A percentile compares a stretch with the other conserved stretches of the same genome.
phyloP scores from a whole-genome alignment of 2,329 filamentous ascomycete genomes.

The Tolypocladium nubicola region DNA sequence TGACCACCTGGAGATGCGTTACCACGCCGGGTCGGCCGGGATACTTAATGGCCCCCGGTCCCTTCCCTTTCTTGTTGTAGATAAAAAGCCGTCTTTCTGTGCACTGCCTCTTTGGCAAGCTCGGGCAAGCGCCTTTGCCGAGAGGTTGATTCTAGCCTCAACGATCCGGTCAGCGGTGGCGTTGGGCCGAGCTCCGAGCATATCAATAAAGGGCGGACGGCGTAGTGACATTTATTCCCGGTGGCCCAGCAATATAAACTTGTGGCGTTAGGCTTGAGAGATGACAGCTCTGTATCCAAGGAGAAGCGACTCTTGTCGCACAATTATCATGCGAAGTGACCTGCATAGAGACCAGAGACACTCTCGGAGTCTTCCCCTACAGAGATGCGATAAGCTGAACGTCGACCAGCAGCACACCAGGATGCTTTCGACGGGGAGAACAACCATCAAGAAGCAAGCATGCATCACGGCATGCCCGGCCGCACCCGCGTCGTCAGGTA shows the following conservation, averaged over 20 bases:
- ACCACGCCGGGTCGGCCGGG: too few species aligned
- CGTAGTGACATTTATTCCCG: neutral
- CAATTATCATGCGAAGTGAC: neutral
- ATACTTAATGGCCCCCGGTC: too few species aligned
- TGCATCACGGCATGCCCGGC: neutral
- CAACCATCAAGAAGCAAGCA: neutral
- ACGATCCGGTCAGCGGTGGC: neutral
- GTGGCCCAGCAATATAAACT: neutral
- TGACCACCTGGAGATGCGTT: too few species aligned
- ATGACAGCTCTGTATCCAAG: neutral
- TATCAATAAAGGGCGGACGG: neutral
- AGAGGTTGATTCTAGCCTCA: too few species aligned
- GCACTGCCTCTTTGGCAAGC: too few species aligned
- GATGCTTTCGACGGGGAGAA: neutral
- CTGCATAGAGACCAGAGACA: too few species aligned
- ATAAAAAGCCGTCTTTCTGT: too few species aligned
- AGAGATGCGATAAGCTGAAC: too few species aligned
- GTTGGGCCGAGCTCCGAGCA: neutral
- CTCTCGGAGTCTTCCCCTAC: too few species aligned
- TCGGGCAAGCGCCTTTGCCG: too few species aligned
- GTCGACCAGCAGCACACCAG: neutral
- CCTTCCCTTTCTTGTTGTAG: too few species aligned
- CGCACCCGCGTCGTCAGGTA: neutral
- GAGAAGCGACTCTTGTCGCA: neutral
- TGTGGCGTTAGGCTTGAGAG: neutral